Conservation (phyloP, 148 eudicot genomes). For the Rhododendron molle region DNA sequence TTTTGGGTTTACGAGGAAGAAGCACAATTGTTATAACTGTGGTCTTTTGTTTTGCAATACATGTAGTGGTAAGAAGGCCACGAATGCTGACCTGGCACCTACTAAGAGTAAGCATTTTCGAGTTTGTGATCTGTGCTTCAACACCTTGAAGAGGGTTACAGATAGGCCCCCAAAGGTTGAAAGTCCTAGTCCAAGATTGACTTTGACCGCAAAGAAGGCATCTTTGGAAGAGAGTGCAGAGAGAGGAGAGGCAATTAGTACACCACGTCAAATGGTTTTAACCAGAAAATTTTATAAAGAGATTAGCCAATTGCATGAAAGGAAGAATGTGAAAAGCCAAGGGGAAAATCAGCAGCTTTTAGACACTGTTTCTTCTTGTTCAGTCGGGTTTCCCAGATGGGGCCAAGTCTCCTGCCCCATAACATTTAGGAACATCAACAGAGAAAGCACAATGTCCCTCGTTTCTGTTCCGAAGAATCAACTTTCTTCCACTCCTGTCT, state of each 20-base stretch:
- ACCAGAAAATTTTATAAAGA: conserved; percentile 6
- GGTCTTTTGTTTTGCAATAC: conserved; percentile 32
- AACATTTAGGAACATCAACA: conserved; percentile 6
- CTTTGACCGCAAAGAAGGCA: conserved; percentile 10
- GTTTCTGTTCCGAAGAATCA: conserved; percentile 3
- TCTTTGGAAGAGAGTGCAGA: conserved; percentile 5
- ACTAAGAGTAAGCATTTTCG: conserved; percentile 25
- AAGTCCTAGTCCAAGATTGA: conserved; percentile 23
- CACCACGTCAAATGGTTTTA: conserved; percentile 10
- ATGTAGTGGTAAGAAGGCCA: conserved; percentile 31
- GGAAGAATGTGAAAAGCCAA: conserved; percentile 12
- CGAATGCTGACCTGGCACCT: conserved; percentile 35
- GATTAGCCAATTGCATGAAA: conserved; percentile 9
- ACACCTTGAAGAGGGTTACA: conserved; percentile 14
- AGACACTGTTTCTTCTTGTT: background rate
- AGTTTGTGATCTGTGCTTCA: conserved; percentile 34
- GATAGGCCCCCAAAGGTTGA: conserved; percentile 8
- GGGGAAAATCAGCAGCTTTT: conserved; percentile 1
- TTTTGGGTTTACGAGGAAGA: conserved; percentile 37
- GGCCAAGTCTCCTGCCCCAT: conserved; percentile 32
- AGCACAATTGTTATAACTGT: conserved; percentile 41
- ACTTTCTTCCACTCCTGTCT: conserved; percentile 7
- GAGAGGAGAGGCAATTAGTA: conserved; percentile 3
- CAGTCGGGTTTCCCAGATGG: conserved; percentile 24
- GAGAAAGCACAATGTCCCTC: background rate